These are phyloP conservation scores for Saksenaea oblongispora DNA, from an alignment of 371 early-diverging fungal genomes.

Conservation along the genomic window DNA sequence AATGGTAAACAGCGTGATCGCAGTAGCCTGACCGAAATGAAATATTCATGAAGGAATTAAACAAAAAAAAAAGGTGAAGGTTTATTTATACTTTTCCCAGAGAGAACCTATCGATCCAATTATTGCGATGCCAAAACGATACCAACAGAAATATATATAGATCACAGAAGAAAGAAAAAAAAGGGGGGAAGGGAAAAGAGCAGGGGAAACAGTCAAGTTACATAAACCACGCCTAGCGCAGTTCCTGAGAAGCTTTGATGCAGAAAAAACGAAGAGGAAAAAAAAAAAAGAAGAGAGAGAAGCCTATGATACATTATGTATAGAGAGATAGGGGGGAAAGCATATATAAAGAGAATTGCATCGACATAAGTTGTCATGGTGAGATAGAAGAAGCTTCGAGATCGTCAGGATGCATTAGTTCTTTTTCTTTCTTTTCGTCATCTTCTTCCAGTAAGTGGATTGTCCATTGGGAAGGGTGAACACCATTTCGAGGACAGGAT, in stretches of 20 bases:
- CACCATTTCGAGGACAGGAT: constrained; percentile 29
- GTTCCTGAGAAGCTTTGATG: background rate
- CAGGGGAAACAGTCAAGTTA: background rate
- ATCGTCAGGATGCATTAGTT: background rate
- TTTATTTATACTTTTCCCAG: constrained; percentile 2
- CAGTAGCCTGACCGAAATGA: background rate
- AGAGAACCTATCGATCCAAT: background rate
- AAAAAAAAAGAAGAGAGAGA: constrained; percentile 4
- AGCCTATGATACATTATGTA: constrained; percentile 11
- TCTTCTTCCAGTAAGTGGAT: background rate
- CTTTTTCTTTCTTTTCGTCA: constrained; percentile 1
- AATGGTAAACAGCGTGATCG: background rate
- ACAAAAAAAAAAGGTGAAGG: background rate
- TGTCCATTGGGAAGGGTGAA: constrained; percentile 33
- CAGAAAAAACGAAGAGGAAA: background rate
- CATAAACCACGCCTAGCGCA: background rate
- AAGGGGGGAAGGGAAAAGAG: background rate
- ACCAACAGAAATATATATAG: background rate
- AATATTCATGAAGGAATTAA: background rate
- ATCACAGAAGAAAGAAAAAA: background rate
- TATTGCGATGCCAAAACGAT: background rate
- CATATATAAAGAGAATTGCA: background rate
- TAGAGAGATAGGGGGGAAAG: background rate
- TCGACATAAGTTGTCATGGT: constrained; percentile 5
- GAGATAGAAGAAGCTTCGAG: background rate